Percentiles rank a stretch among this genome's conserved stretches.
These are phyloP conservation scores for Actinomortierella ambigua DNA, from an alignment of 371 early-diverging fungal genomes.

Conservation along the genomic window DNA sequence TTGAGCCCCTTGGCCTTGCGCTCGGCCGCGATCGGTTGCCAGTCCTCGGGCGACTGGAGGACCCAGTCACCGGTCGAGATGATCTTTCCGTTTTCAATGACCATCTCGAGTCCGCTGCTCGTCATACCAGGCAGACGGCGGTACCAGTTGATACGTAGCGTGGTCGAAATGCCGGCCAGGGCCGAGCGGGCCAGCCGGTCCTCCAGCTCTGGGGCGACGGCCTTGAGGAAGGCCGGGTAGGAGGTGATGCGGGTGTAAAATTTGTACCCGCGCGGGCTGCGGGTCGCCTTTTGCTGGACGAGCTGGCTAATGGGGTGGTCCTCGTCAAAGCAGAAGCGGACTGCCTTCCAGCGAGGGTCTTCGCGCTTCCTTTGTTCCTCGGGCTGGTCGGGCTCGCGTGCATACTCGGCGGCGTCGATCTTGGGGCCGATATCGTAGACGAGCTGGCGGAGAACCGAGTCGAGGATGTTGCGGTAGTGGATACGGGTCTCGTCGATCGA, in stretches of 20 bases:
- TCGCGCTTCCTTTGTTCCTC: constrained; percentile 3
- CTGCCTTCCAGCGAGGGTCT: neutral
- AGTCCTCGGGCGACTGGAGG: constrained; percentile 1
- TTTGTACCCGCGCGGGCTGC: neutral
- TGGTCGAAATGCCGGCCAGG: constrained; percentile 21
- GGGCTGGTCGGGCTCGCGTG: neutral
- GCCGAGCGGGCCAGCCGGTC: constrained; percentile 22
- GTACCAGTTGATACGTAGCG: constrained; percentile 25
- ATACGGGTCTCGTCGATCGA: too few species aligned
- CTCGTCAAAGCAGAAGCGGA: constrained; percentile 2
- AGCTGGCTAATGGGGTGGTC: constrained; percentile 20
- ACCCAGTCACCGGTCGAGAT: constrained; percentile 26
- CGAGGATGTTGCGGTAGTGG: constrained; percentile 16
- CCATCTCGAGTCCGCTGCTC: constrained; percentile 23
- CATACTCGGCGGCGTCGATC: neutral
- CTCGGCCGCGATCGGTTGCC: constrained; percentile 9
- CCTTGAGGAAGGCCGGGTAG: constrained; percentile 28
- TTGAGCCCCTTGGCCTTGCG: constrained; percentile 15
- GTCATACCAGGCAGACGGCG: constrained; percentile 14
- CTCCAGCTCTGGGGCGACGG: constrained; percentile 25
- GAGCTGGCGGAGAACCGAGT: constrained; percentile 15
- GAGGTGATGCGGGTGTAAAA: constrained; percentile 34
- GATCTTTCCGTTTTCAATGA: constrained; percentile 26
- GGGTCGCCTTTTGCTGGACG: constrained; percentile 5
- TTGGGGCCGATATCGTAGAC: too few species aligned